Conservation (phyloP, 2,329 filamentous ascomycete species). For the Talaromyces rugulosus region DNA sequence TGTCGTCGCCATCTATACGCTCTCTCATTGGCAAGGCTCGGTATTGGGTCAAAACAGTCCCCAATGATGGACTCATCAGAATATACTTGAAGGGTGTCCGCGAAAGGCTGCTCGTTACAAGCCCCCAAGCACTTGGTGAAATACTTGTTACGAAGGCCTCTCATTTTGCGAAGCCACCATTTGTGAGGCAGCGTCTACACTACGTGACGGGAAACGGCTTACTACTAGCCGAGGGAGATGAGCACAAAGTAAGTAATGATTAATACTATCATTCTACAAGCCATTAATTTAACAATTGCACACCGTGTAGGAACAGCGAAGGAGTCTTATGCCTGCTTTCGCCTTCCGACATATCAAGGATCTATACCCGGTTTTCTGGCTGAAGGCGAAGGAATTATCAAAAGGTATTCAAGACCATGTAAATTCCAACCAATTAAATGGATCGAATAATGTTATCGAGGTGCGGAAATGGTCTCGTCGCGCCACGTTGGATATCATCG, state of each 20-base stretch:
- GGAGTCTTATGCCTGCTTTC: conserved; percentile 78
- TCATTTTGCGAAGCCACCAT: conserved; percentile 61
- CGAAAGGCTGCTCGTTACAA: conserved; percentile 60
- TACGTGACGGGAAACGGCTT: conserved; percentile 40
- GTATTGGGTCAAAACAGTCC: conserved; percentile 46
- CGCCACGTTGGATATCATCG: conserved; percentile 71
- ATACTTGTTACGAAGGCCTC: conserved; percentile 66
- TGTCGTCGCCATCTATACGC: neutral
- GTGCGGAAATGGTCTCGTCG: conserved; percentile 62
- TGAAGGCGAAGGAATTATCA: conserved; percentile 67
- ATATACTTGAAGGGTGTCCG: conserved; percentile 60
- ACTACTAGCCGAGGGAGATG: conserved; percentile 81
- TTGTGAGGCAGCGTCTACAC: conserved; percentile 40
- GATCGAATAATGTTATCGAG: conserved; percentile 39
- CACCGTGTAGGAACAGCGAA: conserved; percentile 55
- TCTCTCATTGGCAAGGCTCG: neutral
- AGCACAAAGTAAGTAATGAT: conserved; percentile 60
- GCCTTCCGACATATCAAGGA: conserved; percentile 81
- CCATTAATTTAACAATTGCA: neutral
- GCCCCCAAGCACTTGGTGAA: conserved; percentile 63
- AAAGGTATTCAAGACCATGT: conserved; percentile 52
- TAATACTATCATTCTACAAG: neutral
- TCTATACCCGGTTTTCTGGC: conserved; percentile 80
- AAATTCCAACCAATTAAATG: conserved; percentile 27
- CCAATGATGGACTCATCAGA: conserved; percentile 65